Evolutionary conservation across 768 basidiomycete genomes (phyloP).

Genomic region (Amylocystis lapponica): DNA sequence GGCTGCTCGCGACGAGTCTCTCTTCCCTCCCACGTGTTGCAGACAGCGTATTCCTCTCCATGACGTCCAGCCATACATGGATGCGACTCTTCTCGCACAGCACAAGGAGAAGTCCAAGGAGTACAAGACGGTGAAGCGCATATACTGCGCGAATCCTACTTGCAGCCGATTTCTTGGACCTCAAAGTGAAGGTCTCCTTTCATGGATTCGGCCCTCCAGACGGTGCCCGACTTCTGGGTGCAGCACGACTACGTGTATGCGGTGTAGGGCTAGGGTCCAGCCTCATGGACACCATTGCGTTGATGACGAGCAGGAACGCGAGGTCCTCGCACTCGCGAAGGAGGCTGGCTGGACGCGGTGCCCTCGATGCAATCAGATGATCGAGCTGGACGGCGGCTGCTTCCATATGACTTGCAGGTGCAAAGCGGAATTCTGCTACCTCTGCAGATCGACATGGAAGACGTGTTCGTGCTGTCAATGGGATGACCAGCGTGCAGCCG

Average conservation of each 20-base stretch:
- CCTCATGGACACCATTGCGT: neutral
- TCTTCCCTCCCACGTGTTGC: slow-evolving; percentile 39
- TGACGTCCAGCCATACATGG: slow-evolving; percentile 21
- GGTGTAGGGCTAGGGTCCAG: slow-evolving; percentile 3
- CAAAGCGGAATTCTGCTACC: slow-evolving; percentile 34
- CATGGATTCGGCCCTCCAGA: too few relatives aligned
- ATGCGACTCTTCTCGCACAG: slow-evolving; percentile 10
- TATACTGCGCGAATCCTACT: slow-evolving; percentile 31
- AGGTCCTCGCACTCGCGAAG: slow-evolving; percentile 22
- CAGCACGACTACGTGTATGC: slow-evolving; percentile 5
- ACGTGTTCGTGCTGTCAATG: slow-evolving; percentile 14
- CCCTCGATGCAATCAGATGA: slow-evolving; percentile 32
- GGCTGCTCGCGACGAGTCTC: slow-evolving; percentile 30
- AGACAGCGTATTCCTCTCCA: slow-evolving; percentile 23
- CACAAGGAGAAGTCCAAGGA: slow-evolving; percentile 26
- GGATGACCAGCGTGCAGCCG: too few relatives aligned
- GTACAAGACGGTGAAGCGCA: slow-evolving; percentile 28
- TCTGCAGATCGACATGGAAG: slow-evolving; percentile 32
- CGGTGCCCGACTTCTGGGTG: slow-evolving; percentile 4
- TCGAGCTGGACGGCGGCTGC: slow-evolving; percentile 32
- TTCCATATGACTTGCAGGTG: slow-evolving; percentile 38
- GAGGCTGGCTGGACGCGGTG: slow-evolving; percentile 32
- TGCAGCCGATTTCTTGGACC: slow-evolving; percentile 35
- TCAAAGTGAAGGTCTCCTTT: too few relatives aligned
- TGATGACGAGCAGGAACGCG: slow-evolving; percentile 19